phyloP scores from a whole-genome alignment of 2,329 filamentous ascomycete species.

The Capronia americana region DNA sequence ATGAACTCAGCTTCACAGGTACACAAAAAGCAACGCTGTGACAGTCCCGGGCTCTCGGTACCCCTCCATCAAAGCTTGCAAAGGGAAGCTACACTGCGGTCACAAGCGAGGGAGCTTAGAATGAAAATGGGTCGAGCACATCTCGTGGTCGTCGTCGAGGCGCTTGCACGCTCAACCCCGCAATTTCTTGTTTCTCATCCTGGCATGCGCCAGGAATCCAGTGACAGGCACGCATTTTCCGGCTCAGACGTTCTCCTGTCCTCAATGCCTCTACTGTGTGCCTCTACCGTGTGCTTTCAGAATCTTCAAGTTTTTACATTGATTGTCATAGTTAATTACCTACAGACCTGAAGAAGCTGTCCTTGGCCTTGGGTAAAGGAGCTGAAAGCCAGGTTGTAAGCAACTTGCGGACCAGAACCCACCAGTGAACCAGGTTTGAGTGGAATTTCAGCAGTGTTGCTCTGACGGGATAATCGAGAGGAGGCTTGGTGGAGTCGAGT shows the following conservation, averaged over 20 bases:
- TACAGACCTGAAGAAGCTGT: neutral
- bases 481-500: slow-evolving; percentile 10
- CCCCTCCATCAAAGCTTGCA: neutral
- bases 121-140: neutral
- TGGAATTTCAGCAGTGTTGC: slow-evolving; percentile 1
- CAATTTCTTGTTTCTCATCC: neutral
- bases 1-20: neutral
- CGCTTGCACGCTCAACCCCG: neutral
- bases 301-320: neutral
- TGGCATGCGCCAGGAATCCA: neutral
- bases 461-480: neutral
- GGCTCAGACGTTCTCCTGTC: neutral
- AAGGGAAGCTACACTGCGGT: neutral
- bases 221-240: neutral
- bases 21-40: neutral
- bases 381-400: neutral
- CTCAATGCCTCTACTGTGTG: neutral
- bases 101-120: neutral
- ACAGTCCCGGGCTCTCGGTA: neutral
- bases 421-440: neutral
- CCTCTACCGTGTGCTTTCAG: neutral
- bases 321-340: neutral
- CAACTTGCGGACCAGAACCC: neutral
- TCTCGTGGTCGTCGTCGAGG: neutral
- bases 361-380: neutral